A percentile compares a stretch with the other conserved stretches of the same genome.
phyloP scores from a whole-genome alignment of 1,284 basidiomycete genomes.

The Uromyces viciae-fabae region DNA sequence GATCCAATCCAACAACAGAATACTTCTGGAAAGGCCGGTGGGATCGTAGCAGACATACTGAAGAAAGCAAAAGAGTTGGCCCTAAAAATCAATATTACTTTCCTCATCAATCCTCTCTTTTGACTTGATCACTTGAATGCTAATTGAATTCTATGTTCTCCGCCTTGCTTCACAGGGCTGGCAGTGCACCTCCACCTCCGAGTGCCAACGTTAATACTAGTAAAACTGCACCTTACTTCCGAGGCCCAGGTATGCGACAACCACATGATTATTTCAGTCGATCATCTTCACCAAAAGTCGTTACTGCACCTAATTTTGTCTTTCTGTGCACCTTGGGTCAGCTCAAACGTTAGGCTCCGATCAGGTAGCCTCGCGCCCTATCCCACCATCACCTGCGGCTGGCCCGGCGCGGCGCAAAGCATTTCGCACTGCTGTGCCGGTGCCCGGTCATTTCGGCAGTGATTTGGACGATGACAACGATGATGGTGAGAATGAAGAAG shows the following conservation, averaged over 20 bases:
- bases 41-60: slow-evolving; percentile 75
- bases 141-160: not conserved
- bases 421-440: slow-evolving; percentile 47
- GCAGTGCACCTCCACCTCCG: slow-evolving; percentile 20
- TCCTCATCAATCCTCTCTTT: not conserved
- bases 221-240: slow-evolving; percentile 58
- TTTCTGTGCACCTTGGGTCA: not conserved
- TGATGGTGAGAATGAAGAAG: slow-evolving; percentile 59
- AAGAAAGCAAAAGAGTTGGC: slow-evolving; percentile 74
- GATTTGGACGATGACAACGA: slow-evolving; percentile 41
- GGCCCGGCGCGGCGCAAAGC: slow-evolving; percentile 44
- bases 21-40: slow-evolving; percentile 61
- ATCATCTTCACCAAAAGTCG: slow-evolving; percentile 49
- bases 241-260: slow-evolving; percentile 49
- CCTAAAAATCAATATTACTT: not conserved
- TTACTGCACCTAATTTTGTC: slow-evolving; percentile 56
- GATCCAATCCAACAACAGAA: slow-evolving; percentile 69
- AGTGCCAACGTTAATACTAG: not conserved
- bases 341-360: slow-evolving; percentile 84
- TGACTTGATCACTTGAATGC: not conserved
- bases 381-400: slow-evolving; percentile 63
- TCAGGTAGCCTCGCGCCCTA: slow-evolving; percentile 67
- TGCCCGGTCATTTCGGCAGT: slow-evolving; percentile 39
- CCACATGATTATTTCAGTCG: slow-evolving; percentile 50
- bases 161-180: slow-evolving; percentile 33